Base-by-base conservation (phyloP, 1,139 yeast species). In the Geotrichum candidum region DNA sequence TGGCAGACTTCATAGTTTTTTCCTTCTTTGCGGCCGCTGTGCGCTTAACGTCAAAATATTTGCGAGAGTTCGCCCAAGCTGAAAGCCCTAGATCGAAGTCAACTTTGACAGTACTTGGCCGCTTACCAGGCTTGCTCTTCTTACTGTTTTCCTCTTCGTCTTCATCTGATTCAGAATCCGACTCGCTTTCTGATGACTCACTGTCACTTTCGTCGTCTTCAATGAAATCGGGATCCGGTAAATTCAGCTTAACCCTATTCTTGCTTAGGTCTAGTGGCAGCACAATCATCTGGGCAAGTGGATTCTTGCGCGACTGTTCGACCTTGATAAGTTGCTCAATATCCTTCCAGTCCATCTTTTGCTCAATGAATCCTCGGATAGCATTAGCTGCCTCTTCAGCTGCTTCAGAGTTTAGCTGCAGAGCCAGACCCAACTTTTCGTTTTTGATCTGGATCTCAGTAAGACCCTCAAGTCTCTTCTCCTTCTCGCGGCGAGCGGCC, bases 321-420 rank as follows among this genome's bases (percentile, higher is more conserved):
- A 85, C 80, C 60, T 81, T 77, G 60, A 94, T 85, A 61, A 87
- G 77, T 66, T 87, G 85, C 71, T 88, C 97, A 64, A 92, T 91
- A 66, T 90, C 88, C 45, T 84, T 82, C 99, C 99, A 94, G 72
- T 94, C 98, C 92, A 90, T 90, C 66, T 90, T 95, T 71, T 90
- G 96, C 59, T 87, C 85, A 5, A 92, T 67, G 61, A 90, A 76
- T 0, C 78, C 78, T 63, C 85, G 87, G 9, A 94, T 87, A 11
- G 90, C 87, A 15, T 73, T 76, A 63, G 84, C 86, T 56, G 96
- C 91, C 31, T 84, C 83, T 61, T 88, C 94, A 2, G 92, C 92
- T 48, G 84, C 71, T 41, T 84, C 85, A 2, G 95, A 87, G 71
- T 88, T 81, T 51, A 80, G 77, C 64, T 89, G 88, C 51, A 94